These are phyloP conservation scores for Neofusicoccum ribis DNA, from an alignment of 2,329 filamentous ascomycete species.

Conservation along the genomic window DNA sequence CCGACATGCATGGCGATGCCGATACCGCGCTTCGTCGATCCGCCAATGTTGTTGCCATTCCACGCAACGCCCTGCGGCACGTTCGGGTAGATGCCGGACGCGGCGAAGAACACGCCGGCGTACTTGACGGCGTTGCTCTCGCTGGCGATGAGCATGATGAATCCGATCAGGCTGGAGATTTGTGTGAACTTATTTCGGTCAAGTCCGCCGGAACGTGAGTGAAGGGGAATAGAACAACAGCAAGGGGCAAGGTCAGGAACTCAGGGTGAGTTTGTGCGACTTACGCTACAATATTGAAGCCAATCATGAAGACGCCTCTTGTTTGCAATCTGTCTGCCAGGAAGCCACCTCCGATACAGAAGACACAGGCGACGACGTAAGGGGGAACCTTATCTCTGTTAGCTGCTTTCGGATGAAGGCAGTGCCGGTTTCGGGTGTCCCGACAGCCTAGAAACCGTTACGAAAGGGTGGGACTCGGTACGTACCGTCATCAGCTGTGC, in stretches of 20 bases:
- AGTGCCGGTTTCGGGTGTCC: not conserved
- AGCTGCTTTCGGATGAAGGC: not conserved
- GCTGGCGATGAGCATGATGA: constrained; percentile 40
- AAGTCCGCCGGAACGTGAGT: not conserved
- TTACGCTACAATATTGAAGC: constrained; percentile 1
- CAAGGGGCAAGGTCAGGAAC: not conserved
- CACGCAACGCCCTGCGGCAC: constrained; percentile 59
- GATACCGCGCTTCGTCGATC: constrained; percentile 56
- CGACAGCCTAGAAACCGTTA: not conserved
- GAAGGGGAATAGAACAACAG: too few relatives aligned
- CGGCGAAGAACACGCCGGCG: constrained; percentile 43
- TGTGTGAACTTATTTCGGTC: not conserved
- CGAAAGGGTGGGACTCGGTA: not conserved
- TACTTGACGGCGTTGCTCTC: constrained; percentile 36
- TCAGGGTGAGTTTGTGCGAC: not conserved
- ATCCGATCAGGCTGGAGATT: constrained; percentile 35
- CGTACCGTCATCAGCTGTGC: constrained; percentile 61
- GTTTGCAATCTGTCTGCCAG: constrained; percentile 28
- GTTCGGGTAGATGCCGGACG: constrained; percentile 54
- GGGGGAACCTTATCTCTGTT: constrained; percentile 49
- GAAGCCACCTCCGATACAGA: constrained; percentile 34
- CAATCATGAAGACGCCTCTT: constrained; percentile 14
- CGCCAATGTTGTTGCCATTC: constrained; percentile 61
- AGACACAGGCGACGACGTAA: constrained; percentile 52
- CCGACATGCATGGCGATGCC: constrained; percentile 60